A percentile compares a stretch with the other conserved stretches of the same genome.
phyloP scores from a whole-genome alignment of 495 filamentous ascomycete genomes.

The Oidiodendron maius region DNA sequence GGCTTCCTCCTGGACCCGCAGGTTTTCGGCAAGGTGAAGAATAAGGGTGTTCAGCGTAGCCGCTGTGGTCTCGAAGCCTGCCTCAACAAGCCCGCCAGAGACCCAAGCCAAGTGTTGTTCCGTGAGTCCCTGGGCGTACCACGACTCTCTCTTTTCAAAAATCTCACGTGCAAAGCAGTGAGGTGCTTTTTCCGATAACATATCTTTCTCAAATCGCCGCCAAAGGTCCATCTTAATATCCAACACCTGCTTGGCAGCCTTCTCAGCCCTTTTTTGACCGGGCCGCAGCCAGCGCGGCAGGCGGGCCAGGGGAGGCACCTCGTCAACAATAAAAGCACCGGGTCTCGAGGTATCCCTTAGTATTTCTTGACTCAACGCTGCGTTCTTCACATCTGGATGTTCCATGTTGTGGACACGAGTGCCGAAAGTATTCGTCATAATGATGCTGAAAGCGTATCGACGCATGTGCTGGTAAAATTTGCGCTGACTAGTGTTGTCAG shows the following conservation, averaged over 20 bases:
- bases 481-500: constrained; percentile 15
- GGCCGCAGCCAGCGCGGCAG: not conserved
- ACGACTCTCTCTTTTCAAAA: not conserved
- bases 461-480: constrained; percentile 28
- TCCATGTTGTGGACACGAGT: constrained; percentile 24
- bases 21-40: not conserved
- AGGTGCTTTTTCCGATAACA: not conserved
- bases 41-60: not conserved
- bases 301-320: not conserved
- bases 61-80: not conserved
- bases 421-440: constrained; percentile 29
- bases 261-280: not conserved
- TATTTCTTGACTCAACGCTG: too few species aligned
- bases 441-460: constrained; percentile 28
- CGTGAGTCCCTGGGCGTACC: not conserved
- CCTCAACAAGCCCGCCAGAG: not conserved
- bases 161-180: not conserved
- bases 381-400: too few species aligned
- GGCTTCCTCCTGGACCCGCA: not conserved
- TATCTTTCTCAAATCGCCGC: not conserved
- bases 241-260: not conserved
- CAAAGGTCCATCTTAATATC: not conserved
- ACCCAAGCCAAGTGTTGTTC: not conserved
- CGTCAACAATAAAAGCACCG: not conserved
- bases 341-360: too few species aligned